phyloP scores from a whole-genome alignment of 1,284 basidiomycete species.

The Somion occarium region DNA sequence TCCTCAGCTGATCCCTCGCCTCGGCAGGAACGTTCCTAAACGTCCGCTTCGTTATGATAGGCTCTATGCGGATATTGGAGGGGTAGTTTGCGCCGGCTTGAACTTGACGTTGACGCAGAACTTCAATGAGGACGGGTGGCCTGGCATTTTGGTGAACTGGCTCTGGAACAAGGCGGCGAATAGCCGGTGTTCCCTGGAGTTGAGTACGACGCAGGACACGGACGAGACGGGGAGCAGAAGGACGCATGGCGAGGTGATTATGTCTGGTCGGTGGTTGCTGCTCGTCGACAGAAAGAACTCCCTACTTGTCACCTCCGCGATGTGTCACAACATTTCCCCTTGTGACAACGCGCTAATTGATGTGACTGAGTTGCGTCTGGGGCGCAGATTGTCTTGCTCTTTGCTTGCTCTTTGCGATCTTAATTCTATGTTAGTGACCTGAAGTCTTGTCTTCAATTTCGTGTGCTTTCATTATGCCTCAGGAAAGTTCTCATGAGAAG shows the following conservation, averaged over 20 bases:
- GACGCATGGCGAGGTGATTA: background rate
- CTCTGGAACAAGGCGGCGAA: slow-evolving; percentile 20
- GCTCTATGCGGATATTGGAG: slow-evolving; percentile 41
- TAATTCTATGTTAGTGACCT: too few relatives aligned
- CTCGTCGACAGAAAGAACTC: background rate
- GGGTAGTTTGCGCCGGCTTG: slow-evolving; percentile 36
- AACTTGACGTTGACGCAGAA: slow-evolving; percentile 35
- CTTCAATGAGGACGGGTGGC: slow-evolving; percentile 31
- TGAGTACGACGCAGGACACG: slow-evolving; percentile 36
- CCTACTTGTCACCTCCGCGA: background rate
- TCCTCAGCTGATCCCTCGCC: slow-evolving; percentile 31
- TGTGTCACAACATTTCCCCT: background rate
- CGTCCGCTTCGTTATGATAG: slow-evolving; percentile 30
- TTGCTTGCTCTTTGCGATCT: too few relatives aligned
- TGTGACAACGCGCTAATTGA: background rate
- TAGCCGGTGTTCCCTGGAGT: slow-evolving; percentile 19
- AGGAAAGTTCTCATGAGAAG: too few relatives aligned
- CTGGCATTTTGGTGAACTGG: slow-evolving; percentile 25
- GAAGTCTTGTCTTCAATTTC: too few relatives aligned
- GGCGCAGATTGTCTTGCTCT: too few relatives aligned
- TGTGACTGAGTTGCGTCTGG: background rate
- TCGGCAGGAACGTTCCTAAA: slow-evolving; percentile 33
- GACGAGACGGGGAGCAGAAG: slow-evolving; percentile 25
- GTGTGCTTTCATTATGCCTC: too few relatives aligned
- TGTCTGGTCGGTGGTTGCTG: background rate